Evolutionary conservation across 768 basidiomycete species (phyloP).

Genomic region (Nevesoporus exiguus): DNA sequence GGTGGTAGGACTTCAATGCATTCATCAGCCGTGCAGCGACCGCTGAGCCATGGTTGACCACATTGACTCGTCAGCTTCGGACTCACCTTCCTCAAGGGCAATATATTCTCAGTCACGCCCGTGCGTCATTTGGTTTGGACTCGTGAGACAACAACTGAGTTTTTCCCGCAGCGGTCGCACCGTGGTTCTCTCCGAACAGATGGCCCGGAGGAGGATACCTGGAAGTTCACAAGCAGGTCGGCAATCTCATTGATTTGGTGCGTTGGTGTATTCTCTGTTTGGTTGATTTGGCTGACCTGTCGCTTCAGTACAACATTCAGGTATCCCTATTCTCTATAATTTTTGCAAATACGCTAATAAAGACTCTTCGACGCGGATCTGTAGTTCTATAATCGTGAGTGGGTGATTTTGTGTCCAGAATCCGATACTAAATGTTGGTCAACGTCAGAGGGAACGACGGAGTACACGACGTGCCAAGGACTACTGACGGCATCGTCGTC

Average conservation of each 20-base stretch:
- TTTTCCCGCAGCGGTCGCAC: slow-evolving; percentile 18
- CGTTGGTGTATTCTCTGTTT: too few species aligned
- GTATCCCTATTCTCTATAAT: too few species aligned
- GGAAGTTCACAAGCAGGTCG: slow-evolving; percentile 33
- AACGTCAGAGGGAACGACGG: slow-evolving; percentile 35
- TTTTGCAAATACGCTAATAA: too few species aligned
- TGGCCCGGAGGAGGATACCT: slow-evolving; percentile 36
- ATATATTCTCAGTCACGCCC: slow-evolving; percentile 35
- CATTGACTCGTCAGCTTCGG: slow-evolving; percentile 26
- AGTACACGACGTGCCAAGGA: slow-evolving; percentile 38
- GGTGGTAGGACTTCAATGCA: slow-evolving; percentile 30
- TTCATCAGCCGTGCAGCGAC: slow-evolving; percentile 34
- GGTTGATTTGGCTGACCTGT: background rate
- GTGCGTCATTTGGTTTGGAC: too few species aligned
- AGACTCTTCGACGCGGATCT: too few species aligned
- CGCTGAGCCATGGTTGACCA: slow-evolving; percentile 35
- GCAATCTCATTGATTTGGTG: slow-evolving; percentile 7
- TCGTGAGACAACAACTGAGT: too few species aligned
- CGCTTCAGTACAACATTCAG: slow-evolving; percentile 38
- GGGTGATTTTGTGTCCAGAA: too few species aligned
- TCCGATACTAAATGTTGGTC: background rate
- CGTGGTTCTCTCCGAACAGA: slow-evolving; percentile 21
- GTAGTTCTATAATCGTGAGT: slow-evolving; percentile 31
- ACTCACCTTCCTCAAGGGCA: slow-evolving; percentile 30
- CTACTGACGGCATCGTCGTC: slow-evolving; percentile 40